Conservation (phyloP, 768 basidiomycete genomes). For the Phaffia tasmanica region DNA sequence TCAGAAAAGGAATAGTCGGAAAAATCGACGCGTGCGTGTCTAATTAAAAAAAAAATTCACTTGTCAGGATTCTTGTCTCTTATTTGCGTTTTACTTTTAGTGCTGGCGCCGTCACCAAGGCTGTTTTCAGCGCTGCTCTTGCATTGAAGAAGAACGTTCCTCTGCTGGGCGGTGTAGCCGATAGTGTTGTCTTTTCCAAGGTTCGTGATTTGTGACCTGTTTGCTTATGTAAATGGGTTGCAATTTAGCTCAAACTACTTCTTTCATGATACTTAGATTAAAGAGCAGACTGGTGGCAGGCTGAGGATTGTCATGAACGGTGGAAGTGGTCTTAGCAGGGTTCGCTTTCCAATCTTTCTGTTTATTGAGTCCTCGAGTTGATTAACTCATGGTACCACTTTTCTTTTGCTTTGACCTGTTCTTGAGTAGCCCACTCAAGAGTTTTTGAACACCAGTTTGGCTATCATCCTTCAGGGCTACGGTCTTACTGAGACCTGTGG, state of each 20-base stretch:
- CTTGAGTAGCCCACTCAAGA: constrained; percentile 33
- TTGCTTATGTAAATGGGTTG: neutral
- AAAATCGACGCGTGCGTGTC: constrained; percentile 30
- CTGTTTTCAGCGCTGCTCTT: constrained; percentile 34
- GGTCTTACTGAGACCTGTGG: constrained; percentile 37
- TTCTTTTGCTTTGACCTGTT: constrained; percentile 28
- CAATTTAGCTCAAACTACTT: neutral
- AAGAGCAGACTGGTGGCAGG: constrained; percentile 35
- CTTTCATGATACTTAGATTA: constrained; percentile 25
- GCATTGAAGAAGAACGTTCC: constrained; percentile 34
- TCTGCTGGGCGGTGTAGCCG: constrained; percentile 31
- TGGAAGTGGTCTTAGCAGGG: constrained; percentile 25
- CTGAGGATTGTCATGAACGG: constrained; percentile 35
- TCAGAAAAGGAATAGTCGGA: constrained; percentile 36
- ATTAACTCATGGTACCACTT: neutral
- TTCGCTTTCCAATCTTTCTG: neutral
- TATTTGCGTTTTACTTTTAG: constrained; percentile 3
- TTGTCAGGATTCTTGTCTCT: no score
- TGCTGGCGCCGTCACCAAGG: constrained; percentile 30
- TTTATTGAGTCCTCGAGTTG: neutral
- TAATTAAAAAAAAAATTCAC: no score
- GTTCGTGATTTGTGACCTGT: constrained; percentile 10
- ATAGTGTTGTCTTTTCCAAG: constrained; percentile 34
- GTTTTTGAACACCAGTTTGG: constrained; percentile 35
- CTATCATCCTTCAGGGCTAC: constrained; percentile 34